Percentiles rank a stretch among this genome's conserved stretches.
Evolutionary conservation across 169 alveolate genomes (phyloP).

Genomic region (Plasmodium fragile): DNA sequence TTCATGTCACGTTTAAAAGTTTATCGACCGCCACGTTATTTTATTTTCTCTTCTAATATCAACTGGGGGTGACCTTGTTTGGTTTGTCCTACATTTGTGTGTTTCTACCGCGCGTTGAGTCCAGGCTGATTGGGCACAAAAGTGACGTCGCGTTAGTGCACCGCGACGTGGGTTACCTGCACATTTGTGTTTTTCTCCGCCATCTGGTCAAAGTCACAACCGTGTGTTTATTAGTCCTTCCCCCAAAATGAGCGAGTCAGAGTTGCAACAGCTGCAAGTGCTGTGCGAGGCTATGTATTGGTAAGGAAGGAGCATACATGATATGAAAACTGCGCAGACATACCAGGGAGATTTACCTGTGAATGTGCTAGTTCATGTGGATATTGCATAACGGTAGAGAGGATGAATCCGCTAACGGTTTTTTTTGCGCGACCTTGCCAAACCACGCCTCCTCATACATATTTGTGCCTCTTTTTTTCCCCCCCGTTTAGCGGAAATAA

Average conservation of each 20-base stretch:
- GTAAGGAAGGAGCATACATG: conserved; percentile 10
- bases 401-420: background rate
- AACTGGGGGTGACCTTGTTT: background rate
- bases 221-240: background rate
- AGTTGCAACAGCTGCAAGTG: conserved; percentile 90
- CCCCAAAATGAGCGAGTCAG: conserved; percentile 77
- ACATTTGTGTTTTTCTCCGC: background rate
- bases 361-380: background rate
- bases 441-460: background rate
- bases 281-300: conserved; percentile 90
- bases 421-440: background rate
- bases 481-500: conserved; percentile 87
- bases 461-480: no score
- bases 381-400: background rate
- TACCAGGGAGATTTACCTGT: background rate
- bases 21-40: background rate
- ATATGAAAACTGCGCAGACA: background rate
- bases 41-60: background rate
- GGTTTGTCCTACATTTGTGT: background rate
- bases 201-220: background rate
- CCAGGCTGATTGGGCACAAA: background rate
- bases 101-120: background rate
- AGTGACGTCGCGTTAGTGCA: background rate
- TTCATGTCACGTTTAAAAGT: conserved; percentile 6
- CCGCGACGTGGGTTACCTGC: background rate